Evolutionary conservation across 345 rosid genomes (phyloP).

Genomic region (Erysimum cheiranthoides): DNA sequence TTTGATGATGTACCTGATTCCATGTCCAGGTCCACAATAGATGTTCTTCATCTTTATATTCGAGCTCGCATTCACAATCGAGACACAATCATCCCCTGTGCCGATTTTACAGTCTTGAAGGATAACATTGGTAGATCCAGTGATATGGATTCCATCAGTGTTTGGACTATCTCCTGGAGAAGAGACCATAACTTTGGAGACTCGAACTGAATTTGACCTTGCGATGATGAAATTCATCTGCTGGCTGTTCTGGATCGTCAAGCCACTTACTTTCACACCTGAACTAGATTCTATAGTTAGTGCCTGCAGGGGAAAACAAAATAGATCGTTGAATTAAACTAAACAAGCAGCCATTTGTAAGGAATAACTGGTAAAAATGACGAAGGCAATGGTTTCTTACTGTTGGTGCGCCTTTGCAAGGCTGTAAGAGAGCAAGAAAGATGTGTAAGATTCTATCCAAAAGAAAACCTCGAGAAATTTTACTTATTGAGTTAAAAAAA

Average conservation of each 20-base stretch:
- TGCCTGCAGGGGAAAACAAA: conserved; percentile 61
- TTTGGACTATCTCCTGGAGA: conserved; percentile 97
- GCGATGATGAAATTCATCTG: conserved; percentile 95
- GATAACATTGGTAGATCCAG: conserved; percentile 79
- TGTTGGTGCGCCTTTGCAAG: conserved; percentile 88
- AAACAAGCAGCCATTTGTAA: conserved; percentile 15
- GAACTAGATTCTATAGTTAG: conserved; percentile 94
- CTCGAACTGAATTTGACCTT: conserved; percentile 64
- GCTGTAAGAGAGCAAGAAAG: conserved; percentile 60
- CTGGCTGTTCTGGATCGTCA: conserved; percentile 94
- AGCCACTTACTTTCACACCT: conserved; percentile 73
- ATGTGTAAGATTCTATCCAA: conserved; percentile 38
- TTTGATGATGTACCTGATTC: conserved; percentile 67
- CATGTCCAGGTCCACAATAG: conserved; percentile 98
- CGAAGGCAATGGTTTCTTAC: conserved; percentile 57
- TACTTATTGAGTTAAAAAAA: conserved; percentile 16
- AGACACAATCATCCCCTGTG: conserved; percentile 98
- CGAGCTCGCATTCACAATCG: conserved; percentile 91
- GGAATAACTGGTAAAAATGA: not conserved
- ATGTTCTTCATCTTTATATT: conserved; percentile 85
- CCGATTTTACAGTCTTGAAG: conserved; percentile 93
- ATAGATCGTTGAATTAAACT: conserved; percentile 32
- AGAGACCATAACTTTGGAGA: conserved; percentile 75
- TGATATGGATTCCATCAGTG: conserved; percentile 97
- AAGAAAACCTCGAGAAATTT: not conserved